Base-by-base conservation (phyloP, 2,329 filamentous ascomycete genomes). In the Hirsutella thompsonii region DNA sequence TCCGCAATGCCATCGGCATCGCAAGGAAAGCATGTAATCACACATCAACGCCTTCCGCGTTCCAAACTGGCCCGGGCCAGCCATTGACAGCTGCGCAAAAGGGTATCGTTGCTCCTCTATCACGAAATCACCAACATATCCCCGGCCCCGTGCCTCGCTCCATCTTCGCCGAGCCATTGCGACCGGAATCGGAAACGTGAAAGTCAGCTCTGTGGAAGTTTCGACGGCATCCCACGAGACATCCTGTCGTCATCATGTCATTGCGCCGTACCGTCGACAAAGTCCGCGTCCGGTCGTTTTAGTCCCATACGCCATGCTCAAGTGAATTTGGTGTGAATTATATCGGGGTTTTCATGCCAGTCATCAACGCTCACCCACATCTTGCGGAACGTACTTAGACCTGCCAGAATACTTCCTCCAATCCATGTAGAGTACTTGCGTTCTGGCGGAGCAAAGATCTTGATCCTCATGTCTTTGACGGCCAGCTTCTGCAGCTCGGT, bases 281-380 rank as follows among this genome's bases (percentile, higher is more conserved):
- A 11, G n/a, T n/a, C n/a, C n/a, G 11, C 23, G 11, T 26, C 23
- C 23, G 6, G 23, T 26, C 23, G 23, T 6, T 26, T 11, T n/a
- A n/a, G 11, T 11, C 23, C 23, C 11, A 11, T 26, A 11, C 23
- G 6, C 23, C 23, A n/a, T 11, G 23, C 20, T 39, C 72, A 95
- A 55, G 87, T 89, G 63, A 96, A 94, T 66, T 94, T 96, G 57
- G 87, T 92, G 66, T 96, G 90, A 58, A 98, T 96, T 55, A 98
- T 92, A 58, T 98, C 90, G 16, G 92, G 92, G 59, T 98, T 94
- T 73, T 98, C 92, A 61, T 98, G 92, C 92, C 92, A 98, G 70
- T 98, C 92, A 58, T 96, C 92, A 59, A 94, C 90, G 65, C 88
- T 94, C 56, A 98, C 92, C 88, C 92, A 96, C 92, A 98, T 98